Conservation (phyloP, 441 rosid species). For the Eutrema salsugineum region DNA sequence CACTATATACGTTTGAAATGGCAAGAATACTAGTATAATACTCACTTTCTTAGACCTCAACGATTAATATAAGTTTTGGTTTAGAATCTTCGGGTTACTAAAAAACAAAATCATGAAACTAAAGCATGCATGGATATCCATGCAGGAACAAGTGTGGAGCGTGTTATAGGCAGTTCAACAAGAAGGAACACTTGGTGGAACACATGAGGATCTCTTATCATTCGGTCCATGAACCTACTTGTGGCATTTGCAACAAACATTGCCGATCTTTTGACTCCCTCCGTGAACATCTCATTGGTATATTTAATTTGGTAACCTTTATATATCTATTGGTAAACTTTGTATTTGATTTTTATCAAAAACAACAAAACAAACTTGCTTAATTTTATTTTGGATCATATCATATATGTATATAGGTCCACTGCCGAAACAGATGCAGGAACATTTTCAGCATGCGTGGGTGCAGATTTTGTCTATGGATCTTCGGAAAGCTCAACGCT, state of each 20-base stretch:
- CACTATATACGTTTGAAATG: neutral
- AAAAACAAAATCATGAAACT: neutral
- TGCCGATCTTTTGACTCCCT: conserved; percentile 83
- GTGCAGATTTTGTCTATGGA: conserved; percentile 62
- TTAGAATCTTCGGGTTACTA: neutral
- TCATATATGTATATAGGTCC: conserved; percentile 43
- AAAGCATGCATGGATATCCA: neutral
- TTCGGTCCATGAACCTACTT: conserved; percentile 73
- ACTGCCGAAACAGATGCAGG: conserved; percentile 70
- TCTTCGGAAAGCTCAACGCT: conserved; percentile 55
- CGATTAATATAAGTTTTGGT: neutral
- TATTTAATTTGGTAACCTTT: neutral
- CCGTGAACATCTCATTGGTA: conserved; percentile 86
- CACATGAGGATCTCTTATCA: conserved; percentile 75
- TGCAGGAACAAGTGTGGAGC: conserved; percentile 80
- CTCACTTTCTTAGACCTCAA: too few species aligned
- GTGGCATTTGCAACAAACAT: conserved; percentile 69
- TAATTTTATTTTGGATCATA: neutral
- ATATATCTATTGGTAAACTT: neutral
- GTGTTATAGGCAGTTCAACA: conserved; percentile 82
- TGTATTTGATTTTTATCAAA: too few species aligned
- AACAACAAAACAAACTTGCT: too few species aligned
- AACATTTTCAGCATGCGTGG: conserved; percentile 56
- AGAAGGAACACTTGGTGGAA: conserved; percentile 73
- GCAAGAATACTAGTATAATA: neutral